A percentile compares a stretch with the other conserved stretches of the same genome.
phyloP scores from a whole-genome alignment of 345 rosid genomes.

The Acer campestre region DNA sequence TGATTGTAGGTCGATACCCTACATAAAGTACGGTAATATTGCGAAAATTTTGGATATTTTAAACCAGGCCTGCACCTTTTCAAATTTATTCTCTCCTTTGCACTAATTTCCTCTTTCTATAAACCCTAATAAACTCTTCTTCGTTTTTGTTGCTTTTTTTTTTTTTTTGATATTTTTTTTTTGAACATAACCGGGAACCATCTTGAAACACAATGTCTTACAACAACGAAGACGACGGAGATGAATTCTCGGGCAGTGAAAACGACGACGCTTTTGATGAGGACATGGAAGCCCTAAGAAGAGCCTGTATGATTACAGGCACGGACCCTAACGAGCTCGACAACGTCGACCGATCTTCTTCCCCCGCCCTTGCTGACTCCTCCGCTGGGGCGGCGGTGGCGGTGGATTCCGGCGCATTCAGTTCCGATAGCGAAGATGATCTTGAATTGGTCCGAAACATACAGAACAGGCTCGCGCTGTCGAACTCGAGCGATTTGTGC shows the following conservation, averaged over 20 bases:
- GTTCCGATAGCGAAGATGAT: slow-evolving; percentile 66
- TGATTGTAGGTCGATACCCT: too few species aligned
- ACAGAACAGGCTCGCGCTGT: slow-evolving; percentile 45
- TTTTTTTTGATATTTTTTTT: neutral
- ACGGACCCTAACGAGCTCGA: slow-evolving; percentile 38
- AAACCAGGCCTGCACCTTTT: too few species aligned
- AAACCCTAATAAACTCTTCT: slow-evolving; percentile 1
- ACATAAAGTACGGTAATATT: too few species aligned
- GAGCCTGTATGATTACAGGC: slow-evolving; percentile 63
- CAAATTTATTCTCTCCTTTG: neutral
- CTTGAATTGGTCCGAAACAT: slow-evolving; percentile 56
- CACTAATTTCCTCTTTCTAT: neutral
- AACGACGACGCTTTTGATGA: slow-evolving; percentile 54
- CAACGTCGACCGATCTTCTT: neutral
- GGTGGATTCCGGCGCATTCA: slow-evolving; percentile 7
- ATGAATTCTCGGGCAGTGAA: slow-evolving; percentile 38
- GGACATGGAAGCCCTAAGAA: slow-evolving; percentile 80
- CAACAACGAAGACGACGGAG: slow-evolving; percentile 42
- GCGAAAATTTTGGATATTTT: too few species aligned
- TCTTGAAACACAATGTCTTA: slow-evolving; percentile 35
- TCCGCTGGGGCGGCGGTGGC: slow-evolving; percentile 6
- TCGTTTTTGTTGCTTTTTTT: neutral
- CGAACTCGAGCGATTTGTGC: slow-evolving; percentile 29
- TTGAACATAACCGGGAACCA: neutral
- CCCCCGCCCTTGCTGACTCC: slow-evolving; percentile 13